Percentiles rank a stretch among this genome's conserved stretches.
Evolutionary conservation across 2,329 filamentous ascomycete genomes (phyloP).

Genomic region (Cytospora piceae): DNA sequence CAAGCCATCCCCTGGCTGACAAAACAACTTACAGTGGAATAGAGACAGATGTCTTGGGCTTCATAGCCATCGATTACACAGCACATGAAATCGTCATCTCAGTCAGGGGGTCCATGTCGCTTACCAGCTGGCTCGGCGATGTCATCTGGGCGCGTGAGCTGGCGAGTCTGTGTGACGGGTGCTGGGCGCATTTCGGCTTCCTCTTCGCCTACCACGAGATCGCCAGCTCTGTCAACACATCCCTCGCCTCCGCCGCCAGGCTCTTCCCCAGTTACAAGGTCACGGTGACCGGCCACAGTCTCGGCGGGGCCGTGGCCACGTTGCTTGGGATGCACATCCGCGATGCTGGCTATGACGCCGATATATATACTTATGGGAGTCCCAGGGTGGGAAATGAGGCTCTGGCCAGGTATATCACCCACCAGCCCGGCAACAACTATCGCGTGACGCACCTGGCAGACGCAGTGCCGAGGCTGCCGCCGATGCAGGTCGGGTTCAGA

Average conservation of each 20-base stretch:
- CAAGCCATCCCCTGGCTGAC: not conserved
- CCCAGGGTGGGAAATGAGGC: conserved; percentile 66
- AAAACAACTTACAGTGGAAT: conserved; percentile 15
- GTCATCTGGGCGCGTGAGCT: conserved; percentile 44
- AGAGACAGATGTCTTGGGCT: conserved; percentile 47
- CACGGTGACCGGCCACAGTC: conserved; percentile 67
- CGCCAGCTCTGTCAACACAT: conserved; percentile 44
- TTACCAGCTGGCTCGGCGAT: conserved; percentile 66
- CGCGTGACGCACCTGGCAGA: conserved; percentile 71
- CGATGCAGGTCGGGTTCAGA: conserved; percentile 61
- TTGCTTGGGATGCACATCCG: conserved; percentile 62
- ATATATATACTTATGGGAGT: conserved; percentile 69
- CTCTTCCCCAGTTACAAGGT: conserved; percentile 57
- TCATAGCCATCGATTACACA: conserved; percentile 54
- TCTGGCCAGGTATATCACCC: conserved; percentile 58
- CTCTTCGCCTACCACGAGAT: conserved; percentile 60
- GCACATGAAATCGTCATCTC: conserved; percentile 60
- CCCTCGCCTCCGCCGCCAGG: conserved; percentile 48
- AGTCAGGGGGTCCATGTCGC: conserved; percentile 60
- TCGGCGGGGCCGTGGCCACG: conserved; percentile 67
- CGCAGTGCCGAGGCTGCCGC: conserved; percentile 69
- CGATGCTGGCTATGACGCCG: conserved; percentile 48
- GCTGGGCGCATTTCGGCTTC: conserved; percentile 63
- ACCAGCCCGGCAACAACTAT: conserved; percentile 53
- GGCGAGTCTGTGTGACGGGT: conserved; percentile 46